A percentile compares a stretch with the other conserved stretches of the same genome.
These are phyloP conservation scores for Fusarium tjaetaba DNA, from an alignment of 2,329 filamentous ascomycete species.

Conservation along the genomic window DNA sequence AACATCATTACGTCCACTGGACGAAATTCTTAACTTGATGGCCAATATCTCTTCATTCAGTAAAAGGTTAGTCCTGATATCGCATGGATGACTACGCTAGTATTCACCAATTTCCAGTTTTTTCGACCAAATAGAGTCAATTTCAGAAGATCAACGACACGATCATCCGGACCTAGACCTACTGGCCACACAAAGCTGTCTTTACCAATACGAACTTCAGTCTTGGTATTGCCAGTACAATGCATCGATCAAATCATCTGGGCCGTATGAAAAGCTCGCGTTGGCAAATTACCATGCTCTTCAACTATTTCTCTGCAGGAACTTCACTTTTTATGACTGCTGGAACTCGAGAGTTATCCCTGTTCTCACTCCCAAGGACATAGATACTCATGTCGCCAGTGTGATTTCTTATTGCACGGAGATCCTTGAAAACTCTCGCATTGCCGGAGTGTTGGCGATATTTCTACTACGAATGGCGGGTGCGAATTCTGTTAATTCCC, in stretches of 20 bases:
- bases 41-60: conserved; percentile 33
- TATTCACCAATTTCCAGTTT: conserved; percentile 11
- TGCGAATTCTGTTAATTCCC: not conserved
- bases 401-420: not conserved
- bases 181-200: conserved; percentile 13
- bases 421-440: conserved; percentile 9
- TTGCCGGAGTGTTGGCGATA: conserved; percentile 33
- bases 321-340: conserved; percentile 38
- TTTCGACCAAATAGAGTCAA: conserved; percentile 27
- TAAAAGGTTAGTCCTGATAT: not conserved
- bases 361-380: not conserved
- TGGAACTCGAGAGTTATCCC: conserved; percentile 31
- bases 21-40: conserved; percentile 9
- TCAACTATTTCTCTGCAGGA: conserved; percentile 35
- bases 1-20: not conserved
- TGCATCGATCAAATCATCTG: accelerated
- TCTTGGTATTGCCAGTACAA: not conserved
- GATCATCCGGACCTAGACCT: not conserved
- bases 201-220: conserved; percentile 6
- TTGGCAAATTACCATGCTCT: conserved; percentile 29
- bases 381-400: not conserved
- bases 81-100: accelerated
- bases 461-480: conserved; percentile 43
- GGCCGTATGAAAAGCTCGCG: not conserved
- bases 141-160: not conserved